Evolutionary conservation across 306 rosid species (phyloP).

Genomic region (Alnus glutinosa): DNA sequence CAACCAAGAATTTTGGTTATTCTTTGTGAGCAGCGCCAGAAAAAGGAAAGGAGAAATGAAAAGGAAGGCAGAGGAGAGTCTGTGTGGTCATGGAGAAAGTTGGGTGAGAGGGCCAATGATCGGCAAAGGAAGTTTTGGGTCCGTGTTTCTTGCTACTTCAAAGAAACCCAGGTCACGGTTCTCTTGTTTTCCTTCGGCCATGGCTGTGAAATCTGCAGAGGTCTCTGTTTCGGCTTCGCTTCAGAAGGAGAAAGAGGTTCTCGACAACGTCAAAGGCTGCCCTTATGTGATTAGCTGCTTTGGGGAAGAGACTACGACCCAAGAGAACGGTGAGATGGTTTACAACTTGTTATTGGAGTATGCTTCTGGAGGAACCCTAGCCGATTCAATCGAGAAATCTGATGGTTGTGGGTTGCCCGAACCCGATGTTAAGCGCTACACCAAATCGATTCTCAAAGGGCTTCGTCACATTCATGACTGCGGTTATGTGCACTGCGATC

Average conservation of each 20-base stretch:
- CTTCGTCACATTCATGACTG: slow-evolving; percentile 4
- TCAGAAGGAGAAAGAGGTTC: slow-evolving; percentile 27
- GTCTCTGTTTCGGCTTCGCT: slow-evolving; percentile 23
- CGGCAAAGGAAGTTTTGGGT: slow-evolving; percentile 38
- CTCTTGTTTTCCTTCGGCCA: slow-evolving; percentile 17
- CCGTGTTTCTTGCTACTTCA: slow-evolving; percentile 33
- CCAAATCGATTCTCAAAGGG: slow-evolving; percentile 16
- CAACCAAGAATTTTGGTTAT: too few relatives aligned
- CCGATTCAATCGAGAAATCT: slow-evolving; percentile 1
- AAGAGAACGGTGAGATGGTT: slow-evolving; percentile 14
- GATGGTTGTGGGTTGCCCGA: slow-evolving; percentile 5
- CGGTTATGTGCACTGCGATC: slow-evolving; percentile 19
- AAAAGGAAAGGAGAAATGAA: not conserved
- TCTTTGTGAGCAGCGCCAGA: too few relatives aligned
- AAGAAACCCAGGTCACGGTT: slow-evolving; percentile 3
- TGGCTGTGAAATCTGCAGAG: slow-evolving; percentile 33
- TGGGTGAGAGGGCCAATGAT: slow-evolving; percentile 15
- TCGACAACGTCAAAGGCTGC: slow-evolving; percentile 15
- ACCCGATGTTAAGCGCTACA: not conserved
- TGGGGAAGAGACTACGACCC: slow-evolving; percentile 25
- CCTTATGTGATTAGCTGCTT: slow-evolving; percentile 16
- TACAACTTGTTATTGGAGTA: slow-evolving; percentile 30
- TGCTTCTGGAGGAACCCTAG: slow-evolving; percentile 31
- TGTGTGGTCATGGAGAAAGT: not conserved
- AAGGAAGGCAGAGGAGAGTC: not conserved